phyloP scores from a whole-genome alignment of 768 basidiomycete species.

The Tulasnella sp. region DNA sequence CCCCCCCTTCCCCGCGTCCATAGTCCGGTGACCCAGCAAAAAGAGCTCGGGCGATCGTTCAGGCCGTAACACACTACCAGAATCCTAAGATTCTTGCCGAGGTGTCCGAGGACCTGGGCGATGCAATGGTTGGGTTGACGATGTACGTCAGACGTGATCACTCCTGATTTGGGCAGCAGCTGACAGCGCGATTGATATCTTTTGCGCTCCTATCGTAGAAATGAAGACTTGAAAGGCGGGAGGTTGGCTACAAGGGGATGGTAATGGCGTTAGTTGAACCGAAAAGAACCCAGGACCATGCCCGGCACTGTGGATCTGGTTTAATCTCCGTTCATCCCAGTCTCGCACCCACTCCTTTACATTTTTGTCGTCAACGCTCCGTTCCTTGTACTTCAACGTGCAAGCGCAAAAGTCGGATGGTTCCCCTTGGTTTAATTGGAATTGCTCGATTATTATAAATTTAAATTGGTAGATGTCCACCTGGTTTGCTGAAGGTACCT shows the following conservation, averaged over 20 bases:
- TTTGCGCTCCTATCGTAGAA: slow-evolving; percentile 33
- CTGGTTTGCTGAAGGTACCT: no score
- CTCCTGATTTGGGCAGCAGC: slow-evolving; percentile 2
- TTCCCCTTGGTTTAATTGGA: no score
- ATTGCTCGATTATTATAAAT: no score
- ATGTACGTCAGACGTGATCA: slow-evolving; percentile 42
- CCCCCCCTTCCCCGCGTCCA: not conserved
- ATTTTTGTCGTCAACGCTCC: no score
- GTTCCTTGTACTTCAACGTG: no score
- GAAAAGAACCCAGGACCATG: no score
- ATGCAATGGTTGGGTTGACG: slow-evolving; percentile 87
- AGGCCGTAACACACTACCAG: slow-evolving; percentile 91
- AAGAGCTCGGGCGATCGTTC: slow-evolving; percentile 89
- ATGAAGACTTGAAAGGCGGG: slow-evolving; percentile 57
- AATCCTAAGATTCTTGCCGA: slow-evolving; percentile 87
- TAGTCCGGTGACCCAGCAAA: slow-evolving; percentile 89
- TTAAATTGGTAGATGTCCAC: no score
- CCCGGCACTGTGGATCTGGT: no score
- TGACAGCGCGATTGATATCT: no score
- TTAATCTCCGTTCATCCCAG: no score
- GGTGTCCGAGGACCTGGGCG: slow-evolving; percentile 69
- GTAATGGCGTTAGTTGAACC: slow-evolving; percentile 30
- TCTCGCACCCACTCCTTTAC: no score
- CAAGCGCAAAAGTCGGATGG: no score
- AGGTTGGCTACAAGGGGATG: slow-evolving; percentile 54